Conservation (phyloP, 2,329 filamentous ascomycete species). For the Colletotrichum sansevieriae region DNA sequence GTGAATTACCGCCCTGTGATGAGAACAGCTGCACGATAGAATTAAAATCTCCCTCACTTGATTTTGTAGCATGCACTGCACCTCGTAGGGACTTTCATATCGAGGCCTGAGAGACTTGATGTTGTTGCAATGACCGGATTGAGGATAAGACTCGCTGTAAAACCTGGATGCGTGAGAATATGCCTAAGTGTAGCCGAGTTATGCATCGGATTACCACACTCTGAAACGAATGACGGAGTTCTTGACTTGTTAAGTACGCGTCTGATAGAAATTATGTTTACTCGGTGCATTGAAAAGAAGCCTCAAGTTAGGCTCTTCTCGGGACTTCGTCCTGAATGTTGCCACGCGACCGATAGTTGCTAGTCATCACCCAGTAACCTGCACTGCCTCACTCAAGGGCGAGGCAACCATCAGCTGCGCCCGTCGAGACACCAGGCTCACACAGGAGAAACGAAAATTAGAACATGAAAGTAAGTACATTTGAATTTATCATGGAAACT, state of each 20-base stretch:
- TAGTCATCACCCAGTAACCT: too few relatives aligned
- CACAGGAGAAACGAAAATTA: too few relatives aligned
- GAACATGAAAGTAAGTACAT: neutral
- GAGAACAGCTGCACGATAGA: neutral
- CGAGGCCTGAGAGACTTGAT: neutral
- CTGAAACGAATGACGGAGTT: too few relatives aligned
- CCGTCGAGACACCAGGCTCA: too few relatives aligned
- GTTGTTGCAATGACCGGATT: neutral
- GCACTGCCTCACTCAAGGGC: too few relatives aligned
- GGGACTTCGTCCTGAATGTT: neutral
- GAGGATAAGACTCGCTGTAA: too few relatives aligned
- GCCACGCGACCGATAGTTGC: neutral
- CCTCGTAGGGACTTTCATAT: constrained; percentile 1
- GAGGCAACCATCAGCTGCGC: neutral
- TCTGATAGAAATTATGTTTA: too few relatives aligned
- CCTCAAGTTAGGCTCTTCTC: neutral
- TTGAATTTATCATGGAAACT: too few relatives aligned
- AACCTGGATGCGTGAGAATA: neutral
- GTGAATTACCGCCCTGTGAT: neutral
- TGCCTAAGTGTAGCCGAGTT: too few relatives aligned
- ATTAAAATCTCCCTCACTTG: neutral
- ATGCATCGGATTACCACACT: too few relatives aligned
- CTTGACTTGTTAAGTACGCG: too few relatives aligned
- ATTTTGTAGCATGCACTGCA: constrained; percentile 10
- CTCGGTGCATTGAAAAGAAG: neutral